Percentiles rank a stretch among this genome's conserved stretches.
Evolutionary conservation across 2,329 filamentous ascomycete genomes (phyloP).

Genomic region (Pyricularia sp.): DNA sequence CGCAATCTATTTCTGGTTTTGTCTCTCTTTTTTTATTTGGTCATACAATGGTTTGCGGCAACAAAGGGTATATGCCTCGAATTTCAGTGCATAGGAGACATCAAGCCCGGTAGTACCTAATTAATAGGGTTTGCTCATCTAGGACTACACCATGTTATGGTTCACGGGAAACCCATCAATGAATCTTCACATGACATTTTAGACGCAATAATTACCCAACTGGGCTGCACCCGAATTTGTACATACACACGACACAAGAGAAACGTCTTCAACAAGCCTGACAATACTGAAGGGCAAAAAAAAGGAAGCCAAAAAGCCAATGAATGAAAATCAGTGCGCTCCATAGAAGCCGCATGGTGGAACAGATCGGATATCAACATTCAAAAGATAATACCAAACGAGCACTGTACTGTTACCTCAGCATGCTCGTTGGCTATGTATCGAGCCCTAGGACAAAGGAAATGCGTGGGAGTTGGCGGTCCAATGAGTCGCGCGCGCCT

Average conservation of each 20-base stretch:
- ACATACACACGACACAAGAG: not conserved
- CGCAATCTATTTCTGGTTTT: not conserved
- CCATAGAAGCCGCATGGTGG: not conserved
- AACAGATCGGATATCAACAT: not conserved
- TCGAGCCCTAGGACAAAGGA: not conserved
- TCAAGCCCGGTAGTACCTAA: not conserved
- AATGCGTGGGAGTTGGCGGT: not conserved
- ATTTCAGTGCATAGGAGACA: not conserved
- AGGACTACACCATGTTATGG: not conserved
- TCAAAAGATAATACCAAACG: not conserved
- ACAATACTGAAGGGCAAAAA: not conserved
- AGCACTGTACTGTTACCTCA: not conserved
- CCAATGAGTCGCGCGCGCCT: not conserved
- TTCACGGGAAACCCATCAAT: not conserved
- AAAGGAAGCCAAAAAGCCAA: not conserved
- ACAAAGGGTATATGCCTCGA: not conserved
- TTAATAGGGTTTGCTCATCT: not conserved
- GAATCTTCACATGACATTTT: not conserved
- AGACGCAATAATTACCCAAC: not conserved
- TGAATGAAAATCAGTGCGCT: not conserved
- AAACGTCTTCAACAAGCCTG: not conserved
- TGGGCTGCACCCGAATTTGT: not conserved
- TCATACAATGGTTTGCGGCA: not conserved
- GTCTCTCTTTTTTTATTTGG: slow-evolving; percentile 2
- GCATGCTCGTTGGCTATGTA: not conserved